A percentile compares a stretch with the other conserved stretches of the same genome.
These are phyloP conservation scores for Rhodotorula sp. DNA, from an alignment of 1,284 basidiomycete genomes.

Conservation along the genomic window DNA sequence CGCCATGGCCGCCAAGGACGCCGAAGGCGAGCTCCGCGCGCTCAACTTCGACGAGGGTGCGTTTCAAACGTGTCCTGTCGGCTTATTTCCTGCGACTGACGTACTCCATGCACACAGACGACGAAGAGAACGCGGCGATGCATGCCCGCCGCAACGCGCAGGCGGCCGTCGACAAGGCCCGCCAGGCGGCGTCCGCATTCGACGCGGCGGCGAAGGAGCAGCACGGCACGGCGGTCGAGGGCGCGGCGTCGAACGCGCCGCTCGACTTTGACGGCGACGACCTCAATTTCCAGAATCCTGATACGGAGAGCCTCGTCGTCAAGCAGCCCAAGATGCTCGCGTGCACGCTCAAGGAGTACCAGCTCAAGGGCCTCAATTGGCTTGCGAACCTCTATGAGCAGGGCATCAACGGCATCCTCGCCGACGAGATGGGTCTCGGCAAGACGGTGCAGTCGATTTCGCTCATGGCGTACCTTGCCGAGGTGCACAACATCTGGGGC, in stretches of 20 bases:
- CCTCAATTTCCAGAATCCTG: conserved; percentile 98
- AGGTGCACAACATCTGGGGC: conserved; percentile 98
- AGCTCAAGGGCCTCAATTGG: conserved; percentile 98
- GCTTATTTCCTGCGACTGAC: neutral
- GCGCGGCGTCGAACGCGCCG: conserved; percentile 27
- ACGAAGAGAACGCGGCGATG: conserved; percentile 82
- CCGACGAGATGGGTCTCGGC: conserved; percentile 80
- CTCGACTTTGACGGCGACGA: conserved; percentile 71
- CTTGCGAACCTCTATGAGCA: conserved; percentile 97
- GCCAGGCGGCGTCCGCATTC: conserved; percentile 78
- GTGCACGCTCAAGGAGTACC: conserved; percentile 97
- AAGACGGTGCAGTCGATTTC: conserved; percentile 99
- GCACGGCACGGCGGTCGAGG: conserved; percentile 30
- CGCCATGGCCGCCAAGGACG: conserved; percentile 36
- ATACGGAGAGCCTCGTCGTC: conserved; percentile 80
- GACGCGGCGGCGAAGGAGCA: conserved; percentile 73
- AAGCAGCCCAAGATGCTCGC: conserved; percentile 95
- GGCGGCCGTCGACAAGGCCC: conserved; percentile 80
- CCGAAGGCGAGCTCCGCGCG: conserved; percentile 60
- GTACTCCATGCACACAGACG: conserved; percentile 60
- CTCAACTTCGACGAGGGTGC: conserved; percentile 93
- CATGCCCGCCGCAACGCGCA: conserved; percentile 90
- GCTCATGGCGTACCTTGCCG: conserved; percentile 91
- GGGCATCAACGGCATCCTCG: conserved; percentile 97
- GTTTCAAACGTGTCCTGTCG: conserved; percentile 39